These are phyloP conservation scores for Cyberlindnera americana DNA, from an alignment of 805 yeast species.

Conservation along the genomic window DNA sequence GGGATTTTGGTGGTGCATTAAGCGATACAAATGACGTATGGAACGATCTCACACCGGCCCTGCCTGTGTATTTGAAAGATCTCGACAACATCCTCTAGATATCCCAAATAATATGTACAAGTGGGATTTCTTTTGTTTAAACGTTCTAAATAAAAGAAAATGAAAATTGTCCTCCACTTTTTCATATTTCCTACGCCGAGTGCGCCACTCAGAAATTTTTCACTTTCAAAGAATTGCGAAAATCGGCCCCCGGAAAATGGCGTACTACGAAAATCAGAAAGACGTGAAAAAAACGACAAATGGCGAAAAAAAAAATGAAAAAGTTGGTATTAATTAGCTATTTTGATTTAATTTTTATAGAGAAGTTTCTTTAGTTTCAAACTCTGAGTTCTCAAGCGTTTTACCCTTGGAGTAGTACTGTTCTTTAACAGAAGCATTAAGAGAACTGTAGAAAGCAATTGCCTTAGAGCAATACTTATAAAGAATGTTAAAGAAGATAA, in stretches of 20 bases:
- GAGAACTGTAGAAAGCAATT: conserved; percentile 11
- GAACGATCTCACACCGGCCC: conserved; percentile 21
- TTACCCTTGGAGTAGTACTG: conserved; percentile 56
- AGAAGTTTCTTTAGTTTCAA: background rate
- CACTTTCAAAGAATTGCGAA: background rate
- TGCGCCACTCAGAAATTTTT: conserved; percentile 7
- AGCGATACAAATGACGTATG: conserved; percentile 17
- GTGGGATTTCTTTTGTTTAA: background rate
- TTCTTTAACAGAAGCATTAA: conserved; percentile 49
- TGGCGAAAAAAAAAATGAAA: background rate
- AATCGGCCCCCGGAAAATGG: conserved; percentile 3
- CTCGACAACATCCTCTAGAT: too few relatives aligned
- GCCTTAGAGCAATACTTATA: background rate
- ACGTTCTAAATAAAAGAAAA: too few relatives aligned
- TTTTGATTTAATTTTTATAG: too few relatives aligned
- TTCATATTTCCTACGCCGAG: background rate
- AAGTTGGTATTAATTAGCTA: too few relatives aligned
- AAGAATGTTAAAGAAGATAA: conserved; percentile 10
- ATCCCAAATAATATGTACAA: conserved; percentile 6
- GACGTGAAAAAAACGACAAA: background rate
- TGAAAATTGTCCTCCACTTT: conserved; percentile 1
- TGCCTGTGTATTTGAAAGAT: conserved; percentile 6
- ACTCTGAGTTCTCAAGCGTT: conserved; percentile 44
- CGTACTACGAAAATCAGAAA: too few relatives aligned
- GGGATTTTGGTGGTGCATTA: conserved; percentile 52